A percentile compares a stretch with the other conserved stretches of the same genome.
Evolutionary conservation across 306 rosid genomes (phyloP).

Genomic region (Myrica gale): DNA sequence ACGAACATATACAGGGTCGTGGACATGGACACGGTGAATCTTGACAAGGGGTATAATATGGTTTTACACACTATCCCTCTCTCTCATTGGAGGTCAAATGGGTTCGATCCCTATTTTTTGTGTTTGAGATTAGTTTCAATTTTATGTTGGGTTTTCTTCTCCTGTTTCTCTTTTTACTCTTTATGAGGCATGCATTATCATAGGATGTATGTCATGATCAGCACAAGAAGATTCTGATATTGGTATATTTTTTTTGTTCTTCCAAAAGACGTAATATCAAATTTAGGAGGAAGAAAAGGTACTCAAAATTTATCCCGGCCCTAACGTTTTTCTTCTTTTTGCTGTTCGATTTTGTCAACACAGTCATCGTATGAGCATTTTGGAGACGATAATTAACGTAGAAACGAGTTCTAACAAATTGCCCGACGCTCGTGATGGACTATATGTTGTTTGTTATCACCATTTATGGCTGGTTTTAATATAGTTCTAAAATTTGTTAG

Average conservation of each 20-base stretch:
- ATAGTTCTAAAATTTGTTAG: not conserved
- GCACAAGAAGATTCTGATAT: not conserved
- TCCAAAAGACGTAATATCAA: not conserved
- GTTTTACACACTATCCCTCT: not conserved
- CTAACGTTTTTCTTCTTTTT: not conserved
- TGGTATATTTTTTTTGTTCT: not conserved
- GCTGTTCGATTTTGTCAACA: not conserved
- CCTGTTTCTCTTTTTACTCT: not conserved
- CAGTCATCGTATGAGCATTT: too few species aligned
- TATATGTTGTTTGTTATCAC: not conserved
- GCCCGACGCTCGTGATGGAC: not conserved
- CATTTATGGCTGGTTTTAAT: constrained; percentile 8
- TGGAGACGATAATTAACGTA: not conserved
- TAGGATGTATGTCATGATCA: not conserved
- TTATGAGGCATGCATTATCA: not conserved
- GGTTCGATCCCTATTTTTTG: not conserved
- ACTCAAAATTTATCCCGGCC: not conserved
- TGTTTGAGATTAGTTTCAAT: not conserved
- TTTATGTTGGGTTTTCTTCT: not conserved
- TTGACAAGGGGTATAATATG: not conserved
- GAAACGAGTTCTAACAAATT: not conserved
- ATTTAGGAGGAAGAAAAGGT: not conserved
- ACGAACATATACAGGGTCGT: constrained; percentile 16
- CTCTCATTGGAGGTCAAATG: not conserved
- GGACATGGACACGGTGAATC: constrained; percentile 1